A percentile compares a stretch with the other conserved stretches of the same genome.
These are phyloP conservation scores for Termitomyces eurrhizus DNA, from an alignment of 768 basidiomycete genomes.

Conservation along the genomic window DNA sequence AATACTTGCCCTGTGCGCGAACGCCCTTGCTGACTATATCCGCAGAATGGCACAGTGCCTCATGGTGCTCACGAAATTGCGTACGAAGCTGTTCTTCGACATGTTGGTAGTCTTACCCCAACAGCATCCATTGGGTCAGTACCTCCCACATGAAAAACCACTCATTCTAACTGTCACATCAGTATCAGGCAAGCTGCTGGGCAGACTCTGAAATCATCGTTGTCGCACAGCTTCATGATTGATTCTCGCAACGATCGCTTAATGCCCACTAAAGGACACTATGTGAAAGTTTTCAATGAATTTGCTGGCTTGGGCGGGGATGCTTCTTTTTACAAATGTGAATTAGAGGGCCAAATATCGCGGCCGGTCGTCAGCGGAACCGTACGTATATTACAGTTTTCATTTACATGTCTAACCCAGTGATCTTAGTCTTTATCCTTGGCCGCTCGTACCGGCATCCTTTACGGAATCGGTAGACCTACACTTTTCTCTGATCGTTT, in stretches of 20 bases:
- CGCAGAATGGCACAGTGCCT: slow-evolving; percentile 32
- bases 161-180: slow-evolving; percentile 2
- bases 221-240: slow-evolving; percentile 71
- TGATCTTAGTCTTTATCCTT: slow-evolving; percentile 66
- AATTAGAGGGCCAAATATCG: slow-evolving; percentile 62
- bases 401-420: not conserved
- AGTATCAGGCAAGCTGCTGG: slow-evolving; percentile 88
- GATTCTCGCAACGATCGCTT: slow-evolving; percentile 77
- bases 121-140: slow-evolving; percentile 78
- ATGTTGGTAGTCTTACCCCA: slow-evolving; percentile 66
- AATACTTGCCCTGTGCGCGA: slow-evolving; percentile 19
- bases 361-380: slow-evolving; percentile 53
- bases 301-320: slow-evolving; percentile 83
- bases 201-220: slow-evolving; percentile 72
- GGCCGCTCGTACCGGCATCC: slow-evolving; percentile 64
- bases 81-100: slow-evolving; percentile 79
- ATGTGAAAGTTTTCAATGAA: slow-evolving; percentile 61
- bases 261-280: slow-evolving; percentile 56
- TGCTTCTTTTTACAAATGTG: slow-evolving; percentile 69
- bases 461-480: slow-evolving; percentile 54
- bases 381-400: slow-evolving; percentile 35
- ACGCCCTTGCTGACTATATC: slow-evolving; percentile 16
- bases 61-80: slow-evolving; percentile 70
- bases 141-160: not conserved
- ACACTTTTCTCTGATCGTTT: slow-evolving; percentile 81